These are phyloP conservation scores for Xylaria nigripes DNA, from an alignment of 495 filamentous ascomycete genomes.

Conservation along the genomic window DNA sequence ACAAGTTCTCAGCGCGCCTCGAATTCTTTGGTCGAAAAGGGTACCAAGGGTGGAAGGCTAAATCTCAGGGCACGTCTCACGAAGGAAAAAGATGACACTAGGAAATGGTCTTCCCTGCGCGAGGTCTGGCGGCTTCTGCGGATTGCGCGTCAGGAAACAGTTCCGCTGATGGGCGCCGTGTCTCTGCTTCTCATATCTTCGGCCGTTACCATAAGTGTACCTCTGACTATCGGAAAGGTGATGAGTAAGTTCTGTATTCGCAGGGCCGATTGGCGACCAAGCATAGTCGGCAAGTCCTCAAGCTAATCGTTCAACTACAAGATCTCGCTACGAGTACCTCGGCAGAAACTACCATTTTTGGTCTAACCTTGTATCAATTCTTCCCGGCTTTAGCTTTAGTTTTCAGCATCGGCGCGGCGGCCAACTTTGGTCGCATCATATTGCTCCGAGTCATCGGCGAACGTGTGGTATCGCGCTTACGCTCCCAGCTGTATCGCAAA, in stretches of 20 bases:
- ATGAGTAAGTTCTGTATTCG: slow-evolving; percentile 42
- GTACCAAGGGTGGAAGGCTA: slow-evolving; percentile 76
- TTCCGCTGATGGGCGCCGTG: slow-evolving; percentile 71
- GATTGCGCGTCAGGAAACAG: slow-evolving; percentile 79
- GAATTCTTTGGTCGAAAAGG: slow-evolving; percentile 49
- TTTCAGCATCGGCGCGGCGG: slow-evolving; percentile 63
- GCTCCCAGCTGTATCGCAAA: slow-evolving; percentile 79
- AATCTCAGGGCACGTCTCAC: slow-evolving; percentile 80
- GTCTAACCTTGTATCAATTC: slow-evolving; percentile 65
- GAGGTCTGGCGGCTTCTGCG: slow-evolving; percentile 84
- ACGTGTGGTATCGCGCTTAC: slow-evolving; percentile 79
- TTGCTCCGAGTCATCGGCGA: slow-evolving; percentile 93
- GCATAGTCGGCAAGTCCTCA: no score
- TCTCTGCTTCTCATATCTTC: slow-evolving; percentile 79
- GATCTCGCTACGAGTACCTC: slow-evolving; percentile 57
- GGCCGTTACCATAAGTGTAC: slow-evolving; percentile 85
- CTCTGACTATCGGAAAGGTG: slow-evolving; percentile 92
- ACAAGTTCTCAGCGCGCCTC: not conserved
- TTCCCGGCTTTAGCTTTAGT: slow-evolving; percentile 65
- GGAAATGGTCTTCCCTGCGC: slow-evolving; percentile 52
- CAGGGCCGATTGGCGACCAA: not conserved
- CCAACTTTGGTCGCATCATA: slow-evolving; percentile 91
- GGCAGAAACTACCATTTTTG: slow-evolving; percentile 56
- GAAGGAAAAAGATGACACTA: slow-evolving; percentile 61
- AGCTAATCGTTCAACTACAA: slow-evolving; percentile 5